These are phyloP conservation scores for Byssothecium circinans DNA, from an alignment of 2,329 filamentous ascomycete species.

Conservation along the genomic window DNA sequence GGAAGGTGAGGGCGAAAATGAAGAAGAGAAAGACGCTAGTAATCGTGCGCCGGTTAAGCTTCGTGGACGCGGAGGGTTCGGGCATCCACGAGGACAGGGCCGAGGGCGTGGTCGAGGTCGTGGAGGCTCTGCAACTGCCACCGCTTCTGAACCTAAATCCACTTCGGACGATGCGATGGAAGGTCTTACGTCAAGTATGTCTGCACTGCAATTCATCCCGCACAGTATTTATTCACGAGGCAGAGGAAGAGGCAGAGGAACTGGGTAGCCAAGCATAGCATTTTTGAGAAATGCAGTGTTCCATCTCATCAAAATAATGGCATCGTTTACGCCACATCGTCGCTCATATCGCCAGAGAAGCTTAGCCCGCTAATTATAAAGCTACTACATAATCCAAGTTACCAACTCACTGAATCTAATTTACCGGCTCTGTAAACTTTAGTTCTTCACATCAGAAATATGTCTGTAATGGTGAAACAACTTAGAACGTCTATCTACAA, in stretches of 20 bases:
- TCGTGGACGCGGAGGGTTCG: slow-evolving; percentile 36
- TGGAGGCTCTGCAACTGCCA: not conserved
- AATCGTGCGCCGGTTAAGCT: slow-evolving; percentile 25
- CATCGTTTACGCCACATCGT: too few relatives aligned
- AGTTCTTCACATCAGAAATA: too few relatives aligned
- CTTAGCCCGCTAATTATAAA: too few relatives aligned
- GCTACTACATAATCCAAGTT: too few relatives aligned
- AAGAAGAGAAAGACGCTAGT: slow-evolving; percentile 14
- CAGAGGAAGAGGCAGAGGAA: slow-evolving; percentile 18
- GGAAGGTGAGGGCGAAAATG: slow-evolving; percentile 3
- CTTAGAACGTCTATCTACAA: too few relatives aligned
- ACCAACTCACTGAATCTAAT: too few relatives aligned
- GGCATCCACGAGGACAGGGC: slow-evolving; percentile 17
- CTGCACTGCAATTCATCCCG: slow-evolving; percentile 70
- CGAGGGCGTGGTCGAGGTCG: not conserved
- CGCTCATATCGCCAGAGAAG: too few relatives aligned
- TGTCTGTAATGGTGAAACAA: too few relatives aligned
- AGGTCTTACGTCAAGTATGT: slow-evolving; percentile 68
- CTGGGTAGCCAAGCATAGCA: not conserved
- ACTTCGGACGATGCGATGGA: slow-evolving; percentile 59
- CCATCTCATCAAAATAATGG: too few relatives aligned
- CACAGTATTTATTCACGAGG: slow-evolving; percentile 35
- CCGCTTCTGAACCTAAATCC: not conserved
- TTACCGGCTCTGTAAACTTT: too few relatives aligned
- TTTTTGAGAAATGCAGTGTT: not conserved